These are phyloP conservation scores for Penicillium sp. DNA, from an alignment of 2,329 filamentous ascomycete species.

Conservation along the genomic window DNA sequence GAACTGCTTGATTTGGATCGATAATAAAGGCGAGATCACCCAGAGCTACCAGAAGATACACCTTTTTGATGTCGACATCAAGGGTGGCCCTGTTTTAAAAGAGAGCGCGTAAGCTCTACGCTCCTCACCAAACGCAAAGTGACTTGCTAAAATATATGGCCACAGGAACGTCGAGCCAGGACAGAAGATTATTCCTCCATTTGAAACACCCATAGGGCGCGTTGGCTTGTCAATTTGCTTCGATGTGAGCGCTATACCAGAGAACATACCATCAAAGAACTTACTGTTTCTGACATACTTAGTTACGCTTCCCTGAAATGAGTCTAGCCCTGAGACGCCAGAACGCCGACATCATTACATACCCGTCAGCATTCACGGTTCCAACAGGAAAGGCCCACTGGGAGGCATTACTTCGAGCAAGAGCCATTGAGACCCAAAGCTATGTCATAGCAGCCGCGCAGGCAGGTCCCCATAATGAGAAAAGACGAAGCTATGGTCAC, in stretches of 20 bases:
- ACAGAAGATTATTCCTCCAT: slow-evolving; percentile 62
- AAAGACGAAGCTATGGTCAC: slow-evolving; percentile 78
- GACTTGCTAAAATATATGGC: not conserved
- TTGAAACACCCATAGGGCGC: slow-evolving; percentile 69
- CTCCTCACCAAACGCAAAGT: not conserved
- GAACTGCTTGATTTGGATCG: slow-evolving; percentile 67
- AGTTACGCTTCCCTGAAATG: slow-evolving; percentile 76
- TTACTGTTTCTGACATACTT: not conserved
- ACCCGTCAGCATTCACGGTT: slow-evolving; percentile 87
- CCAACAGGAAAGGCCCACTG: slow-evolving; percentile 84
- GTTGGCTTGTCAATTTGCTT: slow-evolving; percentile 86
- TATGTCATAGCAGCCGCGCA: slow-evolving; percentile 88
- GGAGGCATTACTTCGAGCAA: slow-evolving; percentile 71
- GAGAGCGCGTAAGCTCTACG: slow-evolving; percentile 54
- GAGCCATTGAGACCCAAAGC: slow-evolving; percentile 84
- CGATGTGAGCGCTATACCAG: slow-evolving; percentile 52
- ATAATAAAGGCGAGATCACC: slow-evolving; percentile 56
- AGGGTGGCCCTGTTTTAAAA: slow-evolving; percentile 56
- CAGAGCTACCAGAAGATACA: slow-evolving; percentile 84
- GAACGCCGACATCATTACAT: slow-evolving; percentile 74
- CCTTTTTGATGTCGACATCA: slow-evolving; percentile 72
- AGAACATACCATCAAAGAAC: not conserved
- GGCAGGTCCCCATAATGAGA: slow-evolving; percentile 70
- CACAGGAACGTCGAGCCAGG: slow-evolving; percentile 66
- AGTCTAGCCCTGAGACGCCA: slow-evolving; percentile 64